Evolutionary conservation across 73 alveolate genomes (phyloP).

Genomic region (Paramecium sonneborni): DNA sequence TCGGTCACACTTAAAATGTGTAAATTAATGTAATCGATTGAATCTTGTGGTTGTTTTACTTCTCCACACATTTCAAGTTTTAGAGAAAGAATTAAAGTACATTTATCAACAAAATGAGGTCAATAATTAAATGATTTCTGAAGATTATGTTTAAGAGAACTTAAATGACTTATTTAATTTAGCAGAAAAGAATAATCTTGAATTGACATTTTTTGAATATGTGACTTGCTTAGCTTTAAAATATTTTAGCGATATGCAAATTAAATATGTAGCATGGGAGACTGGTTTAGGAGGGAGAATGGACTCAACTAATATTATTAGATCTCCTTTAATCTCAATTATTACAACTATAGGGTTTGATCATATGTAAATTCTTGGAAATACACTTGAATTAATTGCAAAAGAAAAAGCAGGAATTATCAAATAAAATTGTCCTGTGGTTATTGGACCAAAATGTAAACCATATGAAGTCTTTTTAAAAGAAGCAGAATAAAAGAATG

Average conservation of each 20-base stretch:
- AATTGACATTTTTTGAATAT: conserved; percentile 69
- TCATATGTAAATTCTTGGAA: conserved; percentile 86
- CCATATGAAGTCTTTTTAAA: conserved; percentile 57
- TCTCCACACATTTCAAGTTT: conserved; percentile 87
- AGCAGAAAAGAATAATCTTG: conserved; percentile 57
- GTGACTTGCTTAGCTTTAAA: conserved; percentile 77
- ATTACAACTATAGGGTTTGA: conserved; percentile 89
- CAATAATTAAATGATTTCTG: conserved; percentile 71
- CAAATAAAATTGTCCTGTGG: conserved; percentile 74
- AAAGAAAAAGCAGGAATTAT: conserved; percentile 88
- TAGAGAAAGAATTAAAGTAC: conserved; percentile 82
- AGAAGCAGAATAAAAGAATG: conserved; percentile 2
- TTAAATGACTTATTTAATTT: conserved; percentile 45
- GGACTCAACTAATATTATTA: conserved; percentile 80
- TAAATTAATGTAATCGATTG: conserved; percentile 62
- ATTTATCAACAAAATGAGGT: conserved; percentile 46
- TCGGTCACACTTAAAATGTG: conserved; percentile 78
- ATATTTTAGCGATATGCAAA: conserved; percentile 70
- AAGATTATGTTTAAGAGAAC: conserved; percentile 67
- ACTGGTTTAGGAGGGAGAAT: conserved; percentile 93
- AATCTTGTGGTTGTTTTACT: conserved; percentile 74
- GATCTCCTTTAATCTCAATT: conserved; percentile 69
- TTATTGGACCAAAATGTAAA: conserved; percentile 80
- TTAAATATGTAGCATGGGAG: conserved; percentile 85
- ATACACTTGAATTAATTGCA: conserved; percentile 79